Base-by-base conservation (phyloP, 148 eudicot species). In the Tetragonia tetragonoides region DNA sequence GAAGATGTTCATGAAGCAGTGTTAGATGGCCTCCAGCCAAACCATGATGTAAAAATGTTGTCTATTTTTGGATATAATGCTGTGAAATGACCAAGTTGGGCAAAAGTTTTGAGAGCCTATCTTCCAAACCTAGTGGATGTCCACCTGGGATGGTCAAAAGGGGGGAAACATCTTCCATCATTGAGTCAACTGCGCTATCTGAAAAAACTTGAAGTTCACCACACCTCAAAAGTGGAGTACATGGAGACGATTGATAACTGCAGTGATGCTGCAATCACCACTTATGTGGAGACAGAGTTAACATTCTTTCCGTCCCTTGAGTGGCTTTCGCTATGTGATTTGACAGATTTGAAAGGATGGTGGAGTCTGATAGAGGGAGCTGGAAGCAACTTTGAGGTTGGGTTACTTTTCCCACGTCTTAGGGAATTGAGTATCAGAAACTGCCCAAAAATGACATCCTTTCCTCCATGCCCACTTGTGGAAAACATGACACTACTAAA, bases 251-350 rank as follows among this genome's bases (percentile, higher is more conserved):
- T 16, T 16, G 17, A 17, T 57, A 40, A 12, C 40, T 7, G n/a
- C 11, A 39, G 23, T 23, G 34, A 7, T 15, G n/a, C 12, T 65
- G 44, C 12, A 10, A 37, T 63, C 14, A 64, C 59, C 0, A n/a
- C 38, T 28, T 40, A 34, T 0, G 17, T 3, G 6, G 61, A 15
- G 17, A 57, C 4, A 57, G 61, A 57, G 21, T 57, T 17, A 3
- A 15, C 17, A 16, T 77, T 81, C 66, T 76, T 66, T 57, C 80
- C 79, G 14, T 70, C 80, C 24, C 21, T 76, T 21, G 77, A 76
- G 72, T 10, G 14, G 15, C 73, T 81, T 12, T 10, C 3, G 9
- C 68, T 76, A 46, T 0, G 0, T 5, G 0, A n/a, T 17, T 17
- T 76, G 47, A 46, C 49, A 21, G 40, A 65, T 2, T 21, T 77